These are phyloP conservation scores for Pythium dissimile DNA, from an alignment of 352 stramenopile species.

Conservation along the genomic window DNA sequence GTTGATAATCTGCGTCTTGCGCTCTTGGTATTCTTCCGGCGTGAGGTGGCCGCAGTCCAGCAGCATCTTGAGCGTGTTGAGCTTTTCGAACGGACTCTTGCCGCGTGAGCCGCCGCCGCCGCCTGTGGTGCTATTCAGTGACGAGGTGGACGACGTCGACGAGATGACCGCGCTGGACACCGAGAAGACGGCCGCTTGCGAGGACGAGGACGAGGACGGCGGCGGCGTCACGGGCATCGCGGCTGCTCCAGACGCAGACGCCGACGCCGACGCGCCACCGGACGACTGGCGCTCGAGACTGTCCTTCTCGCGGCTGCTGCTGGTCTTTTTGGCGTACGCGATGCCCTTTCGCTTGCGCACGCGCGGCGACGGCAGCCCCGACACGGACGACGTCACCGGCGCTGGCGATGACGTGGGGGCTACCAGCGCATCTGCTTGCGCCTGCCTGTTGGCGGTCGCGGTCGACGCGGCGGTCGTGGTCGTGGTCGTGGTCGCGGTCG, in stretches of 20 bases:
- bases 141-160: not conserved
- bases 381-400: not conserved
- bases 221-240: too few species aligned
- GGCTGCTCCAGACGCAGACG: not conserved
- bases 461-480: not conserved
- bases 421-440: not conserved
- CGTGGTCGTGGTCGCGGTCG: not conserved
- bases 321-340: constrained; percentile 11
- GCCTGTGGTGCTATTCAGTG: too few species aligned
- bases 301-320: constrained; percentile 10
- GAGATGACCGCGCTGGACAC: not conserved
- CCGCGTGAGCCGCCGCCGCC: not conserved
- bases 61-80: constrained; percentile 82
- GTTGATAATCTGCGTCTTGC: constrained; percentile 87
- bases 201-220: too few species aligned
- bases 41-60: constrained; percentile 77
- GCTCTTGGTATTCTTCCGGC: constrained; percentile 74
- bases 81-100: constrained; percentile 75
- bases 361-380: constrained; percentile 1
- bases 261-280: not conserved
- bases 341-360: constrained; percentile 16
- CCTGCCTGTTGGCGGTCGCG: not conserved
- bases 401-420: constrained; percentile 3
- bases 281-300: constrained; percentile 7
- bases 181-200: not conserved